Evolutionary conservation across 768 basidiomycete species (phyloP), one percentile per base, ranked within the genome.

Genomic region (Hygrophorus pudorinus): DNA sequence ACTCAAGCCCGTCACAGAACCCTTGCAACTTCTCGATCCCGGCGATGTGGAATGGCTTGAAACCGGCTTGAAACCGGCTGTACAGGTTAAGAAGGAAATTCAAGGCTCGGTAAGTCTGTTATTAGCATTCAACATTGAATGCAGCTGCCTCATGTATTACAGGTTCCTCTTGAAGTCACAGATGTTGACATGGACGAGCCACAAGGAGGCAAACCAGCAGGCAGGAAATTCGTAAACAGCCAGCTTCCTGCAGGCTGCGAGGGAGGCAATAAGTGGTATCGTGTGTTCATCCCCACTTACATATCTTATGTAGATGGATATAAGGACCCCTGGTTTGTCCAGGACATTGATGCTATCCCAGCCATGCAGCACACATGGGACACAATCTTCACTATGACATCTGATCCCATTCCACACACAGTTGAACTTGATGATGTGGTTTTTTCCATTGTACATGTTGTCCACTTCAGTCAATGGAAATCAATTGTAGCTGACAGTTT

Each of bases 261-360:
- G 24, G 20, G 30, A 27, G 29, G 14, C 14, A 39, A 38, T 18
- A 12, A 16, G 13, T 48, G 36, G 35, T 5, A 34, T 16, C 8
- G 35, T 21, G 10, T 13, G 9, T 27, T 48, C 32, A 32, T 48
- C 34, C 47, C 47, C 28, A 48, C 43, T 17, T 45, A 29, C 30
- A 20, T 48, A 20, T 28, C 21, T 12, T 45, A 30, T 31, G 44
- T 39, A 27, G 47, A 11, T 18, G 41, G 34, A 16, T 31, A 36
- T 14, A 31, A 44, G 8, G 32, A 48, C 28, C 43, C 43, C 44
- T 45, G 47, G 47, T 16, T 13, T 16, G 18, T 48, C 27, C 21
- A 17, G 8, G 35, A 45, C 16, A 11, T 24, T n/a, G 27, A 38
- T 17, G 44, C 43, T 18, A 24, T 48, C 14, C 10, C 24, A 7